Conservation (phyloP, 2,329 filamentous ascomycete genomes). For the Geosmithia putterillii region DNA sequence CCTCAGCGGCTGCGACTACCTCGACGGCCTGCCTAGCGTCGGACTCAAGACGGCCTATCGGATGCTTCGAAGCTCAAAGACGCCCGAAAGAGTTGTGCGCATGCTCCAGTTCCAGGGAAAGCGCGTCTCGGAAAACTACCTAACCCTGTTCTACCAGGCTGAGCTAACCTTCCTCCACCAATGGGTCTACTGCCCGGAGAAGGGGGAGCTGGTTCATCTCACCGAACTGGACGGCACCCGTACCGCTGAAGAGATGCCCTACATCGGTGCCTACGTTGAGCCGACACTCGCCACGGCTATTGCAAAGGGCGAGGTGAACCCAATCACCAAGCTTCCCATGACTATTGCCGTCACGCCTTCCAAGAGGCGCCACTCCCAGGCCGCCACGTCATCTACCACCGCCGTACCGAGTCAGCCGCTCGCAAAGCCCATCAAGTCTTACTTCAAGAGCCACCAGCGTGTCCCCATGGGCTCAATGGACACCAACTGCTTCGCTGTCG, state of each 20-base stretch:
- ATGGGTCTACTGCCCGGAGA: slow-evolving; percentile 77
- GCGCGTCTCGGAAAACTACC: slow-evolving; percentile 69
- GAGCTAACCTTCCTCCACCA: slow-evolving; percentile 91
- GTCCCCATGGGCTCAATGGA: slow-evolving; percentile 53
- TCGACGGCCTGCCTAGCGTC: slow-evolving; percentile 73
- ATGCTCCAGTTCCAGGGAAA: slow-evolving; percentile 86
- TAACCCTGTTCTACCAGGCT: slow-evolving; percentile 70
- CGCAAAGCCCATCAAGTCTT: slow-evolving; percentile 39
- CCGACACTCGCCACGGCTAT: slow-evolving; percentile 59
- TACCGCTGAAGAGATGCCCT: slow-evolving; percentile 60
- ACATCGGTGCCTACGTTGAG: slow-evolving; percentile 65
- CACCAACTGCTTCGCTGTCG: slow-evolving; percentile 44
- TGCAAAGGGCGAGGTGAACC: slow-evolving; percentile 72
- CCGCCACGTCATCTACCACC: slow-evolving; percentile 22
- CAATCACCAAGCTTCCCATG: slow-evolving; percentile 68
- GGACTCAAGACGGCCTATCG: slow-evolving; percentile 90
- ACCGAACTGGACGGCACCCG: slow-evolving; percentile 53
- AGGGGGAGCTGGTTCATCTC: slow-evolving; percentile 60
- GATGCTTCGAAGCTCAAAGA: slow-evolving; percentile 81
- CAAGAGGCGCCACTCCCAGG: slow-evolving; percentile 28
- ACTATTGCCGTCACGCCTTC: slow-evolving; percentile 25
- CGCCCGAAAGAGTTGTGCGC: slow-evolving; percentile 67
- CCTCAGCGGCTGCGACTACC: slow-evolving; percentile 89
- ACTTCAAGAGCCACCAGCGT: slow-evolving; percentile 36
- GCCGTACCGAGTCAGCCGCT: slow-evolving; percentile 11